Evolutionary conservation across 2,329 filamentous ascomycete genomes (phyloP), one percentile per base, ranked within the genome.

Genomic region (Pyrenophora tritici-repentis): DNA sequence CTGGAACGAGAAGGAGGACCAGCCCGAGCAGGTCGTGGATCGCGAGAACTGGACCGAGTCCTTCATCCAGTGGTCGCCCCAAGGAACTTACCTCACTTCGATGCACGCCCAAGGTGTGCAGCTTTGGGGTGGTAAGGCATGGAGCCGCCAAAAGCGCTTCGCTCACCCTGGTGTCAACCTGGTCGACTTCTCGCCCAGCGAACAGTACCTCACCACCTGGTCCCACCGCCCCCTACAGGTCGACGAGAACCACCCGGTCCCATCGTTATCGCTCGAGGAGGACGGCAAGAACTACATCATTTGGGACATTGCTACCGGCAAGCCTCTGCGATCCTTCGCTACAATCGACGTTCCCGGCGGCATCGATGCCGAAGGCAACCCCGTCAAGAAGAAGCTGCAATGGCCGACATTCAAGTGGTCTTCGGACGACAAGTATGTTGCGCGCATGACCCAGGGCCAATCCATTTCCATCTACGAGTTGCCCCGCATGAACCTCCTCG

Each of bases 351-450:
- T 90, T 12, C 85, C 89, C 24, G 83, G 82, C 59, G 81, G 83
- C 41, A 76, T 75, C 42, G 86, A 86, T 48, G 81, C 80, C 32
- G 84, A 86, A 32, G 85, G 84, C 55, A 80, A 85, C 54, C 83
- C 84, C 24, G 78, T 84, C 59, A 95, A 96, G 82, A 90, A 91
- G 76, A 97, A 97, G 83, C 86, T 95, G 65, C 90, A 94, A 71
- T 99, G 94, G 94, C 94, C 94, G 18, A 92, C 93, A 2, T 99
- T 99, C 86, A 99, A 99, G 80, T 99, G 94, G 94, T 97, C 94
- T 24, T 82, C 94, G 3, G 94, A 99, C 71, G 91, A 97, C 78
- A 94, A 95, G 76, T 99, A 96, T 73, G 92, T 97, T 56, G 94
- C 94, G 17, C 87, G 94, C 57, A 86, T 97, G 80, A 91, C 86